Percentiles rank a stretch among this genome's conserved stretches.
Conservation (phyloP, 176 grass and related monocot species). For the Metroxylon sagu region DNA sequence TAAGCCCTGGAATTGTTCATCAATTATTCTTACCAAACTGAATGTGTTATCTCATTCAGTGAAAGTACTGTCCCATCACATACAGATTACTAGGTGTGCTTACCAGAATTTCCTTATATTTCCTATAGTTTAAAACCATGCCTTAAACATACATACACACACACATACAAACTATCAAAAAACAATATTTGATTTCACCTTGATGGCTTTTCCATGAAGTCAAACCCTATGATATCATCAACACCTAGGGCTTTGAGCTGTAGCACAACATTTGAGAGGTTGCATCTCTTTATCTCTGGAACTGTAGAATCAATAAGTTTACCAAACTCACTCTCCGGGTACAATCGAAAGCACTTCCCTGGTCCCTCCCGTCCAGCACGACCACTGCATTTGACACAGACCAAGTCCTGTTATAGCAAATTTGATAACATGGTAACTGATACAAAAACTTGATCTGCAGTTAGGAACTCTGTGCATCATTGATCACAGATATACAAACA, state of each 20-base stretch:
- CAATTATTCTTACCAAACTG: too few species aligned
- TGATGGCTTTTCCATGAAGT: constrained; percentile 98
- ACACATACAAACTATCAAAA: constrained; percentile 1
- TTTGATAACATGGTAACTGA: too few species aligned
- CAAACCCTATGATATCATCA: constrained; percentile 90
- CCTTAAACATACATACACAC: not conserved
- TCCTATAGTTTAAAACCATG: not conserved
- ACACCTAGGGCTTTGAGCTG: constrained; percentile 94
- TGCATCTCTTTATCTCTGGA: constrained; percentile 94
- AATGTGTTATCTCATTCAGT: too few species aligned
- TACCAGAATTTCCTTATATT: too few species aligned
- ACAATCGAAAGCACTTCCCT: constrained; percentile 80
- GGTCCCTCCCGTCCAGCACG: constrained; percentile 74
- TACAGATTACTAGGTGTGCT: too few species aligned
- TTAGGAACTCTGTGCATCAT: too few species aligned
- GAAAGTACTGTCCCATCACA: too few species aligned
- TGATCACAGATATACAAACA: too few species aligned
- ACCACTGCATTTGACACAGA: constrained; percentile 43
- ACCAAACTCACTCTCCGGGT: constrained; percentile 77
- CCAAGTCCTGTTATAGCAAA: not conserved
- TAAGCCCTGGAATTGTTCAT: too few species aligned
- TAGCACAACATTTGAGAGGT: constrained; percentile 85
- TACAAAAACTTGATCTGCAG: too few species aligned
- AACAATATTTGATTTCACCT: constrained; percentile 31
- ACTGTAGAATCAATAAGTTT: constrained; percentile 72